phyloP scores from a whole-genome alignment of 352 stramenopile species.

The Pythium biforme region DNA sequence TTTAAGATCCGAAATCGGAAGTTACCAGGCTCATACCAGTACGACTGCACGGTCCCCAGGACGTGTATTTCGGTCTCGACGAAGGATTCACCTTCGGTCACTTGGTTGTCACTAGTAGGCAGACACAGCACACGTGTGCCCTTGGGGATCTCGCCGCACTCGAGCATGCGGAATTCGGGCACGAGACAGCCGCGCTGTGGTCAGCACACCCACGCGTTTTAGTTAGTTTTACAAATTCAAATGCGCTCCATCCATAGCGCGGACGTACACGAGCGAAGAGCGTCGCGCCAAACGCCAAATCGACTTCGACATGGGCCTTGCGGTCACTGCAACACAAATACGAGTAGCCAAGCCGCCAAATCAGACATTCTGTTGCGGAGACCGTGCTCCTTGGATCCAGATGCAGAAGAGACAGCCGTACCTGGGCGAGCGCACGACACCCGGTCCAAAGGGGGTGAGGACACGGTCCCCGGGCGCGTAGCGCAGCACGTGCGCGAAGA shows the following conservation, averaged over 20 bases:
- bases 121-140: constrained; percentile 43
- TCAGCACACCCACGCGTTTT: no score
- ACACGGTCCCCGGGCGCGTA: constrained; percentile 64
- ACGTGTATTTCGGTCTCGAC: background rate
- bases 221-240: no score
- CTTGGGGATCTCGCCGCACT: constrained; percentile 63
- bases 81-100: background rate
- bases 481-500: constrained; percentile 70
- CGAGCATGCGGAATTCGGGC: constrained; percentile 66
- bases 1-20: background rate
- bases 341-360: background rate
- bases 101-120: background rate
- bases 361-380: background rate
- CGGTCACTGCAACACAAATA: constrained; percentile 33
- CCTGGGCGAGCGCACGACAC: constrained; percentile 41
- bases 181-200: constrained; percentile 49
- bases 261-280: no score
- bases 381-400: background rate
- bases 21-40: constrained; percentile 13
- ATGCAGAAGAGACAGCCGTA: constrained; percentile 2
- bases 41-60: constrained; percentile 32
- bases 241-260: no score
- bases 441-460: constrained; percentile 61
- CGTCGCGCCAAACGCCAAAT: constrained; percentile 45
- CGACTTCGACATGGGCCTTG: constrained; percentile 54